phyloP scores from a whole-genome alignment of 2,329 filamentous ascomycete genomes.

The Thielaviopsis punctulata region DNA sequence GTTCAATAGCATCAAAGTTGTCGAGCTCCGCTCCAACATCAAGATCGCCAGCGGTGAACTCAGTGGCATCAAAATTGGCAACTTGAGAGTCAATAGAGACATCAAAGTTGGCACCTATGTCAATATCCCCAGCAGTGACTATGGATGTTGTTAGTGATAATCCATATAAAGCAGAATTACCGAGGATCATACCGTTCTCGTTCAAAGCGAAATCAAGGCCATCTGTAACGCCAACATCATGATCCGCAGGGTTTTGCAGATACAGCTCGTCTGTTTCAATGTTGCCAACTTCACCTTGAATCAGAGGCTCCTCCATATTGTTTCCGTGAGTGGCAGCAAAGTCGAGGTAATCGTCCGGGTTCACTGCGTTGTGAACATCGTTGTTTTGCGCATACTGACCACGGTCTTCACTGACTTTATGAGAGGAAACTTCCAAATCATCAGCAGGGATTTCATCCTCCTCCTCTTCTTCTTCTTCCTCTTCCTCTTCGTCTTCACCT shows the following conservation, averaged over 20 bases:
- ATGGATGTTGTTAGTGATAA: not conserved
- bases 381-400: conserved; percentile 14
- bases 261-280: conserved; percentile 10
- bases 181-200: not conserved
- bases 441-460: conserved; percentile 11
- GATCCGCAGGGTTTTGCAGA: conserved; percentile 11
- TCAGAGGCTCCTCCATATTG: conserved; percentile 12
- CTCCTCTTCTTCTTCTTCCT: conserved; percentile 12
- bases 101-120: conserved; percentile 4
- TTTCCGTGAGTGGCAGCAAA: conserved; percentile 15
- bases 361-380: conserved; percentile 14
- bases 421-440: conserved; percentile 11
- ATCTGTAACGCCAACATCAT: conserved; percentile 8
- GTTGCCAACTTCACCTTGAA: conserved; percentile 8
- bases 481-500: conserved; percentile 11
- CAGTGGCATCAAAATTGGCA: conserved; percentile 4
- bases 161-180: not conserved
- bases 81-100: not conserved
- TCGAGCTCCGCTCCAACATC: conserved; percentile 7
- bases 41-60: conserved; percentile 3
- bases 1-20: conserved; percentile 4
- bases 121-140: conserved; percentile 5
- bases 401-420: conserved; percentile 12
- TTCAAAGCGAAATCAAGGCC: conserved; percentile 5
- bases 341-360: conserved; percentile 10